Base-by-base conservation (phyloP, 257 asterid genomes). In the Dorcoceras hygrometricum region DNA sequence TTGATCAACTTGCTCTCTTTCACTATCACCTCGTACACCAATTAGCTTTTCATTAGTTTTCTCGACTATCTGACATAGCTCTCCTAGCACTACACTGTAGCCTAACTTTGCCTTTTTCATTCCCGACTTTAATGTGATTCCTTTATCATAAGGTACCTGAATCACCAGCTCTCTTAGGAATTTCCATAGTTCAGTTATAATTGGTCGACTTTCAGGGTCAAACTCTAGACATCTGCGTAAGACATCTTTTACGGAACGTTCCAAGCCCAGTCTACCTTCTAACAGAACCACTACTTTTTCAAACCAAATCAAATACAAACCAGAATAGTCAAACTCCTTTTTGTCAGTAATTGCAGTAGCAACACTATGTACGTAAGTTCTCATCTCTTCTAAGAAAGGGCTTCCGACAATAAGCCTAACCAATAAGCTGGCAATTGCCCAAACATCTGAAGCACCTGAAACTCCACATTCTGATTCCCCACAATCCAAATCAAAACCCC, bases 391-490 rank as follows among this genome's bases (percentile, higher is more conserved):
- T 12, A 39, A 4, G 67, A 82, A 82, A 25, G 95, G 74, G 59
- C 75, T 78, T 57, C 96, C 95, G 63, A 75, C 62, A 43, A 93
- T 73, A 76, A 90, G 72, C 76, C 80, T 74, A 68, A 82, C 73
- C 57, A 93, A 73, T 23, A 85, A 71, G 77, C 90, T 84, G 73
- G 91, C 95, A 26, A 84, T 75, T 11, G 94, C 84, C 99, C 97
- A 93, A 75, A 81, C 86, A 81, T 90, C 97, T 19, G 95, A 83
- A 79, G 84, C 86, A 73, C 66, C 76, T 36, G 84, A 82, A 65
- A 87, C 81, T 71, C 77, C 77, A 66, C 68, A 67, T 62, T 27
- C 67, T 27, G 73, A 67, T 64, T 63, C 77, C 31, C 50, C 83
- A 63, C 18, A 48, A 73, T 70, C 78, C 66, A 84, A 28, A 57